Evolutionary conservation across 164 flowering plant genomes (phyloP).

Genomic region (Cinnamomum chago): DNA sequence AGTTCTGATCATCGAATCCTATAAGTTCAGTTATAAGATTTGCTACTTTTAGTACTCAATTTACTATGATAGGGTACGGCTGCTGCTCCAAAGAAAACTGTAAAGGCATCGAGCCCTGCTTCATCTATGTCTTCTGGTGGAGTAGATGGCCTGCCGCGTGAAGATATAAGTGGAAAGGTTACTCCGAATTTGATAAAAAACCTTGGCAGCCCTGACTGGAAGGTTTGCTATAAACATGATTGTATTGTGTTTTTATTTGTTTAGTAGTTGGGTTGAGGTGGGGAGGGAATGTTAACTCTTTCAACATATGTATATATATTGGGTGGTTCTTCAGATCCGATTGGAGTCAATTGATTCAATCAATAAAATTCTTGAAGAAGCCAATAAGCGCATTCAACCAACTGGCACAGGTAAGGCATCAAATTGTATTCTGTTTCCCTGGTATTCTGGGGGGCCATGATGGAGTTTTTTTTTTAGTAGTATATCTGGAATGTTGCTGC

Average conservation of each 20-base stretch:
- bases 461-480: background rate
- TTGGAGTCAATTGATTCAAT: slow-evolving; percentile 95
- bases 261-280: background rate
- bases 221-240: slow-evolving; percentile 40
- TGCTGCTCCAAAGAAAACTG: slow-evolving; percentile 71
- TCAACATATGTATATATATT: too few species aligned
- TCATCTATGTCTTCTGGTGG: slow-evolving; percentile 55
- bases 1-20: background rate
- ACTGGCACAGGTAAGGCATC: slow-evolving; percentile 72
- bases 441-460: background rate
- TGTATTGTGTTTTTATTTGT: background rate
- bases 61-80: slow-evolving; percentile 53
- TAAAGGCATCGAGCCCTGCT: slow-evolving; percentile 49
- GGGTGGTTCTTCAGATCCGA: slow-evolving; percentile 48
- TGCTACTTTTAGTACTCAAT: background rate
- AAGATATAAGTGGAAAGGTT: slow-evolving; percentile 94
- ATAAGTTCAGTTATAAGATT: background rate
- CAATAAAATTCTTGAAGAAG: slow-evolving; percentile 86
- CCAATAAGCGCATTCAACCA: slow-evolving; percentile 89
- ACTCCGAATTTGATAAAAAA: slow-evolving; percentile 78
- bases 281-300: background rate
- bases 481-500: background rate
- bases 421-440: background rate
- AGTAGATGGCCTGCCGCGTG: slow-evolving; percentile 86
- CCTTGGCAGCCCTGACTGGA: slow-evolving; percentile 93